Evolutionary conservation across 2,329 filamentous ascomycete species (phyloP), one percentile per base, ranked within the genome.

Genomic region (Botryosphaeria agaves): DNA sequence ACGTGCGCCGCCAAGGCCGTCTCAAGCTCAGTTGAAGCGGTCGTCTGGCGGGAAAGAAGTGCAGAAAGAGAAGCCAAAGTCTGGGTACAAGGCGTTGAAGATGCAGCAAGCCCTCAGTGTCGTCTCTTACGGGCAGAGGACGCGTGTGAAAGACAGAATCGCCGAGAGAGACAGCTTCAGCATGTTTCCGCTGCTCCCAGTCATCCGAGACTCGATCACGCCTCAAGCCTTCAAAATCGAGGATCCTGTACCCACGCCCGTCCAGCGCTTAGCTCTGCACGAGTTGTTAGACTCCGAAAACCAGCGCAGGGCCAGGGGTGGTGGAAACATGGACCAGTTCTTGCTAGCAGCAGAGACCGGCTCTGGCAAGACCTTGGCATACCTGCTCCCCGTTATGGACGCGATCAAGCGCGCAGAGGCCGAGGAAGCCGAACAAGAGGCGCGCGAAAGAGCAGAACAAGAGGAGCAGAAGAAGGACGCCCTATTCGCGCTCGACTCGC

Each of bases 301-400:
- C 14, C 48, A 37, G 33, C n/a, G n/a, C n/a, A n/a, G n/a, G n/a
- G n/a, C n/a, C n/a, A n/a, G n/a, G n/a, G n/a, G n/a, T n/a, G n/a
- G n/a, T n/a, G n/a, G n/a, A n/a, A n/a, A n/a, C n/a, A 64, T 69
- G 45, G 59, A 72, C 32, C 64, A 73, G 31, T 94, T 82, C 47
- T 64, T 98, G 8, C 64, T 98, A 29, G 89, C 89, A 3, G 89
- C 89, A 7, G 89, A 98, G 61, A 98, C 89, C 0, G 89, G 89
- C 8, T 95, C 89, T 1, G 89, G 89, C 36, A 98, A 98, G 61
- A 98, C 89, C 1, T 61, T 98, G 37, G 83, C 89, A 6, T 98
- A 98, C 48, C 61, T 95, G 4, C 56, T 94, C 4, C 91, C 89
- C 0, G 67, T 76, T 11, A 63, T 98, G 31, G 74, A 98, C 53